Percentiles rank a stretch among this genome's conserved stretches.
Conservation (phyloP, 768 basidiomycete genomes). For the Russula virescens region DNA sequence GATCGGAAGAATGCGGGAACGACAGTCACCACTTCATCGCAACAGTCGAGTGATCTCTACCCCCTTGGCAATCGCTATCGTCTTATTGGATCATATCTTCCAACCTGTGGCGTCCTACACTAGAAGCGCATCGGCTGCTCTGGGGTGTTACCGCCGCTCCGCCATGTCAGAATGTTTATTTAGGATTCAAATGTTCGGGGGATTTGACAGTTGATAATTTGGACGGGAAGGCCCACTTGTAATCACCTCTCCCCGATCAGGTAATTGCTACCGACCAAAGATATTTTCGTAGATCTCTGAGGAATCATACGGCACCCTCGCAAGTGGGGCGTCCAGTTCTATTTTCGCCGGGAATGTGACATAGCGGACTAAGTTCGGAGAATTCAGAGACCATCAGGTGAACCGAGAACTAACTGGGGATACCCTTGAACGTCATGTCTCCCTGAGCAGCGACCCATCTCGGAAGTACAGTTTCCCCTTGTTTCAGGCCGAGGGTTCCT, state of each 20-base stretch:
- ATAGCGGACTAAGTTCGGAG: too few relatives aligned
- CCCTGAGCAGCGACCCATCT: background rate
- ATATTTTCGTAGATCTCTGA: too few relatives aligned
- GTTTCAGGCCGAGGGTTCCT: background rate
- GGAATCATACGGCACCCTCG: background rate
- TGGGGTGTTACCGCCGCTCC: background rate
- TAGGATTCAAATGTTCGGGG: background rate
- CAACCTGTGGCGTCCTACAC: too few relatives aligned
- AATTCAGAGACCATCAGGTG: too few relatives aligned
- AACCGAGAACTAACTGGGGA: too few relatives aligned
- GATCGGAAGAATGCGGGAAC: too few relatives aligned
- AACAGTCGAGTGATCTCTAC: too few relatives aligned
- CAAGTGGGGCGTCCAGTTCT: background rate
- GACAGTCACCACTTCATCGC: too few relatives aligned
- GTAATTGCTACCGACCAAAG: background rate
- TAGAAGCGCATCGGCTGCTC: too few relatives aligned
- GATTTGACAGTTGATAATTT: background rate
- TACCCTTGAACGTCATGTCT: too few relatives aligned
- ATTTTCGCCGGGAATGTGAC: background rate
- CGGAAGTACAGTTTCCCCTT: background rate
- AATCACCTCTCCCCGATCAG: background rate
- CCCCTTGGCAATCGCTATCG: too few relatives aligned
- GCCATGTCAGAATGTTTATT: background rate
- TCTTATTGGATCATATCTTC: too few relatives aligned
- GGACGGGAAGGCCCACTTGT: background rate